Evolutionary conservation across 257 asterid genomes (phyloP).

Genomic region (Echium plantagineum): DNA sequence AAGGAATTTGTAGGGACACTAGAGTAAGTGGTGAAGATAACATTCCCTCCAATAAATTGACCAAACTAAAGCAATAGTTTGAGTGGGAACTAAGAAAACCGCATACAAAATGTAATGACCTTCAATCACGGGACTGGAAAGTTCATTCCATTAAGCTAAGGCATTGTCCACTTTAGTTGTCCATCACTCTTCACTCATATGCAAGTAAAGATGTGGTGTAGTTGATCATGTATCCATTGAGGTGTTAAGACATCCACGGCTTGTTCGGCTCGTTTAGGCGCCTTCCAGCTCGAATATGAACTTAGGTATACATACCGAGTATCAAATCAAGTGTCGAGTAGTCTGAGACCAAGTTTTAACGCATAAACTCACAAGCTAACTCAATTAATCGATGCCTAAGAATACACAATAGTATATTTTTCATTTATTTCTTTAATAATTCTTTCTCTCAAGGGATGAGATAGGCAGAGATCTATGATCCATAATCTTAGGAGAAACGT

Average conservation of each 20-base stretch:
- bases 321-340: too few species aligned
- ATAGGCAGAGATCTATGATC: neutral
- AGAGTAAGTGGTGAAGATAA: constrained; percentile 1
- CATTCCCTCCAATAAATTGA: constrained; percentile 9
- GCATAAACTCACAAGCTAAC: too few species aligned
- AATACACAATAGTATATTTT: too few species aligned
- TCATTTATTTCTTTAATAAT: too few species aligned
- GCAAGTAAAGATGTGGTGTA: neutral
- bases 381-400: too few species aligned
- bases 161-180: neutral
- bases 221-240: neutral
- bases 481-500: neutral
- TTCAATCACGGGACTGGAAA: constrained; percentile 24
- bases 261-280: neutral
- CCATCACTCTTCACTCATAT: neutral
- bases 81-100: constrained; percentile 26
- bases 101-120: constrained; percentile 10
- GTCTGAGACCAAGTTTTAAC: too few species aligned
- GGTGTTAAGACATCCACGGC: too few species aligned
- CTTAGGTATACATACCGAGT: too few species aligned
- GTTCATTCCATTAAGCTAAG: neutral
- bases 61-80: constrained; percentile 3
- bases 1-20: constrained; percentile 13
- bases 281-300: neutral
- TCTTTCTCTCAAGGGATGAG: neutral